These are phyloP conservation scores for Colletotrichum echinochloae DNA, from an alignment of 2,329 filamentous ascomycete species.

Conservation along the genomic window DNA sequence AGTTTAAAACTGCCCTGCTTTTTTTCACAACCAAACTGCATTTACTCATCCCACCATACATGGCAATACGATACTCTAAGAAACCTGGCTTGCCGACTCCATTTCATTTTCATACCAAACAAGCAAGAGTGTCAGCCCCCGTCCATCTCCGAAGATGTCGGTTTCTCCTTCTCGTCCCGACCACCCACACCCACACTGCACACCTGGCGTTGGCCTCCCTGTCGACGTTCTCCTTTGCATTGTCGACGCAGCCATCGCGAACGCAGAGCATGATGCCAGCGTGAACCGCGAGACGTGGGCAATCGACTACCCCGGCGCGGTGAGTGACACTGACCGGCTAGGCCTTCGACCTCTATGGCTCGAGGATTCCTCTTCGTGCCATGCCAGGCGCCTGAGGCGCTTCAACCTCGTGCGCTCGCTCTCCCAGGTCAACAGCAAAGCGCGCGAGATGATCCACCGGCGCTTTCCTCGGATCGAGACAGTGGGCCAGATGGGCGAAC, in stretches of 20 bases:
- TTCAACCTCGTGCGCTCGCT: not conserved
- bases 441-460: not conserved
- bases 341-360: not conserved
- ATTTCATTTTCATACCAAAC: not conserved
- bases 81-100: not conserved
- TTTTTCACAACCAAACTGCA: not conserved
- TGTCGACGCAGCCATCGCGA: not conserved
- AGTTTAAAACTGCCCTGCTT: not conserved
- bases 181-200: not conserved
- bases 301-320: too few species aligned
- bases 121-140: not conserved
- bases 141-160: not conserved
- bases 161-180: not conserved
- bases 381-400: not conserved
- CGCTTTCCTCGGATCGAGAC: not conserved
- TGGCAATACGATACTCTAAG: too few species aligned
- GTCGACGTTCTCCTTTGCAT: not conserved
- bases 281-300: not conserved
- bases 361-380: not conserved
- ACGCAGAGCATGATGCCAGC: not conserved
- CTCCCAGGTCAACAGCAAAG: not conserved
- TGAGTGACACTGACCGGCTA: accelerated
- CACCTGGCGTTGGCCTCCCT: not conserved
- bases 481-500: not conserved
- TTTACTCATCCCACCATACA: not conserved